These are phyloP conservation scores for Diaporthe batatas DNA, from an alignment of 2,329 filamentous ascomycete species.

Conservation along the genomic window DNA sequence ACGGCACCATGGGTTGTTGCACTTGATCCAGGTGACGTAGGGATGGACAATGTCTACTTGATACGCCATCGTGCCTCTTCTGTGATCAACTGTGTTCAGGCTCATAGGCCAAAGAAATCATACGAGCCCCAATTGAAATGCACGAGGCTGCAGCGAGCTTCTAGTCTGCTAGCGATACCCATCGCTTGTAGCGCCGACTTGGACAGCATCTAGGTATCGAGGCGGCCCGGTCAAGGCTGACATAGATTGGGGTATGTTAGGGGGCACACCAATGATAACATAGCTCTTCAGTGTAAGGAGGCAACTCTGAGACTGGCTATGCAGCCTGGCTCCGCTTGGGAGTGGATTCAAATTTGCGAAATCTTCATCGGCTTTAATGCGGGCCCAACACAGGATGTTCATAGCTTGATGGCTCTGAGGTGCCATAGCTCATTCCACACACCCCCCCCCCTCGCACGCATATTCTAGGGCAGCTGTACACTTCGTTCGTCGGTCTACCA, in stretches of 20 bases:
- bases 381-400: background rate
- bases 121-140: background rate
- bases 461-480: background rate
- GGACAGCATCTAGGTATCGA: background rate
- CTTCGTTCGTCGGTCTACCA: conserved; percentile 11
- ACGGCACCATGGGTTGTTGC: background rate
- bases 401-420: background rate
- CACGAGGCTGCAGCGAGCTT: background rate
- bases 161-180: background rate
- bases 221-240: conserved; percentile 14
- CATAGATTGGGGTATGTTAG: conserved; percentile 7
- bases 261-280: background rate
- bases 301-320: conserved; percentile 18
- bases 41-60: background rate
- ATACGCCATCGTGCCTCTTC: too few species aligned
- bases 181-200: too few species aligned
- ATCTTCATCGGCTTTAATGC: conserved; percentile 5
- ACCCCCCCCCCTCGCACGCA: background rate
- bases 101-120: background rate
- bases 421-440: background rate
- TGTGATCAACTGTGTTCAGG: too few species aligned
- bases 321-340: background rate
- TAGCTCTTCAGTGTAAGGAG: background rate
- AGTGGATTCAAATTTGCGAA: background rate
- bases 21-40: too few species aligned